These are phyloP conservation scores for Sequoia sempervirens DNA, from an alignment of 75 land plant species.

Conservation along the genomic window DNA sequence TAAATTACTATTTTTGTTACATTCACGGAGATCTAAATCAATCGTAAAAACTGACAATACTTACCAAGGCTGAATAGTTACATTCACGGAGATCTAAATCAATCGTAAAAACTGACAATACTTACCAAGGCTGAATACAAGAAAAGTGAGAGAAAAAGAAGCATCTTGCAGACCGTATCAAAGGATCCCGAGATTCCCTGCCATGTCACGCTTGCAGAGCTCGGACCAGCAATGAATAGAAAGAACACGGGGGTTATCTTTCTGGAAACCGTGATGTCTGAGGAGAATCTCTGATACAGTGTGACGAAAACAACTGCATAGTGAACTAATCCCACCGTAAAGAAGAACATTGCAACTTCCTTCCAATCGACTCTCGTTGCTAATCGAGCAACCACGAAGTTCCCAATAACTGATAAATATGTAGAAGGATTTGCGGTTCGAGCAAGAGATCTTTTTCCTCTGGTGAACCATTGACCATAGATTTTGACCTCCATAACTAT, in stretches of 20 bases:
- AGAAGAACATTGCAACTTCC: slow-evolving; percentile 70
- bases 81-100: too few relatives aligned
- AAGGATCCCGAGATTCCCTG: slow-evolving; percentile 27
- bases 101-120: slow-evolving; percentile 9
- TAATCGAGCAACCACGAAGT: slow-evolving; percentile 63
- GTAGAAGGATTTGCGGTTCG: slow-evolving; percentile 68
- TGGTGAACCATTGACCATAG: slow-evolving; percentile 11
- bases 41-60: neutral
- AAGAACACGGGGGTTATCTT: slow-evolving; percentile 25
- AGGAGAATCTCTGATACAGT: slow-evolving; percentile 47
- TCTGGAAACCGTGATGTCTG: slow-evolving; percentile 45
- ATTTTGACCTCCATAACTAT: slow-evolving; percentile 59
- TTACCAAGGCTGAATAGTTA: too few relatives aligned
- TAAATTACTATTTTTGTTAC: too few relatives aligned
- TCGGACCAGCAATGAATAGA: slow-evolving; percentile 42
- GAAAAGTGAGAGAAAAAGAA: slow-evolving; percentile 33
- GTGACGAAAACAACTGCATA: slow-evolving; percentile 59
- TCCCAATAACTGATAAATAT: slow-evolving; percentile 63
- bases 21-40: too few relatives aligned
- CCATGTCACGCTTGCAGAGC: slow-evolving; percentile 41
- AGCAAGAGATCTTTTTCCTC: slow-evolving; percentile 36
- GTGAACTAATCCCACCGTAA: slow-evolving; percentile 71
- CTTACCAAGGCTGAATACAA: slow-evolving; percentile 3
- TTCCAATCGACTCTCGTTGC: slow-evolving; percentile 63
- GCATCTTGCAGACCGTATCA: slow-evolving; percentile 23